A percentile compares a stretch with the other conserved stretches of the same genome.
Conservation (phyloP, 345 rosid species). For the Dovyalis caffra region DNA sequence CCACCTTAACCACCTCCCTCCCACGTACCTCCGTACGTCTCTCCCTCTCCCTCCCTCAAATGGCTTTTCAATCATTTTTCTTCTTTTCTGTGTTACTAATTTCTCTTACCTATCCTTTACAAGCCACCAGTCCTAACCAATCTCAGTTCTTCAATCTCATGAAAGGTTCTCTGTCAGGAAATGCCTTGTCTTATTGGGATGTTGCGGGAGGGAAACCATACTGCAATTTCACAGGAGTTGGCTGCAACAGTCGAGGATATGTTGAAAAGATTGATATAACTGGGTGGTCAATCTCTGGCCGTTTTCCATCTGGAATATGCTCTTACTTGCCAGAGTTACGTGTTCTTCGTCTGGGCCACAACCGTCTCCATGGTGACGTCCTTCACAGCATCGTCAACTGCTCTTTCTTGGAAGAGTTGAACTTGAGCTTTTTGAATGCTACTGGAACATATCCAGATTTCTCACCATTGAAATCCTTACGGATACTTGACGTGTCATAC, state of each 20-base stretch:
- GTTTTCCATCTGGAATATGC: constrained; percentile 61
- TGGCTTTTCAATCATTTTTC: constrained; percentile 37
- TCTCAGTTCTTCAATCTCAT: constrained; percentile 62
- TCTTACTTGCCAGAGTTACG: constrained; percentile 67
- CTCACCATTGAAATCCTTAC: constrained; percentile 24
- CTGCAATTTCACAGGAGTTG: constrained; percentile 71
- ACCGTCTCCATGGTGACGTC: constrained; percentile 55
- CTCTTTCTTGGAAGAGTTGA: constrained; percentile 53
- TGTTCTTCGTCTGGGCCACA: constrained; percentile 58
- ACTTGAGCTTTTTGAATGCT: constrained; percentile 14
- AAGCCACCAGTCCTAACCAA: constrained; percentile 35
- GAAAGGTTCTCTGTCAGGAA: constrained; percentile 53
- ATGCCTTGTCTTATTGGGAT: constrained; percentile 58
- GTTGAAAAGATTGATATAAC: constrained; percentile 59
- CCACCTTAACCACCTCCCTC: constrained; percentile 18
- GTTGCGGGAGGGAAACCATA: constrained; percentile 30
- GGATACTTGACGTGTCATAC: constrained; percentile 28
- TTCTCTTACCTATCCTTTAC: constrained; percentile 27
- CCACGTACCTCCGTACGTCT: constrained; percentile 10
- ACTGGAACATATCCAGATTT: constrained; percentile 27
- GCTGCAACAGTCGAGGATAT: constrained; percentile 55
- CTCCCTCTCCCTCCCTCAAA: constrained; percentile 6
- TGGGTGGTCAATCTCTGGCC: constrained; percentile 62
- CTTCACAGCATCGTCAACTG: constrained; percentile 56
- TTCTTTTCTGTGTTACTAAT: constrained; percentile 33